A percentile compares a stretch with the other conserved stretches of the same genome.
Conservation (phyloP, 2,329 filamentous ascomycete species). For the Verticillium nonalfalfae region DNA sequence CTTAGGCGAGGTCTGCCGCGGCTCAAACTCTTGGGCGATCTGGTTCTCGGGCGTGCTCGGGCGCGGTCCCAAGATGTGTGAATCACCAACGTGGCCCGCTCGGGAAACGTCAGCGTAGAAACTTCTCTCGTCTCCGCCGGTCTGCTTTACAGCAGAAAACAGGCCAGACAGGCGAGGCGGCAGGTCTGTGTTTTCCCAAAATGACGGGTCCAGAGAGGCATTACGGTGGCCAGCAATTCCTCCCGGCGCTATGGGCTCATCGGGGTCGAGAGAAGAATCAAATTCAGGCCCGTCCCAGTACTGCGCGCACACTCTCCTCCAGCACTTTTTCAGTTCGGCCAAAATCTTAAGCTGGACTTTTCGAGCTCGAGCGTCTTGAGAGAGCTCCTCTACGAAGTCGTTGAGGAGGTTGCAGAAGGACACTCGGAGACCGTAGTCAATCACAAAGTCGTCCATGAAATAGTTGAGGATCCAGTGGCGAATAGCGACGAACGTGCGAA, state of each 20-base stretch:
- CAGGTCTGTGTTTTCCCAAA: constrained; percentile 41
- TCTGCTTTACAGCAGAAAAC: constrained; percentile 20
- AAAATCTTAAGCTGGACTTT: constrained; percentile 75
- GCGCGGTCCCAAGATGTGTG: constrained; percentile 34
- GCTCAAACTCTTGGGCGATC: constrained; percentile 18
- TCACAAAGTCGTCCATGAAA: constrained; percentile 88
- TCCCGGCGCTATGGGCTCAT: constrained; percentile 67
- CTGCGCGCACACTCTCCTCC: constrained; percentile 81
- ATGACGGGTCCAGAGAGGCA: constrained; percentile 45
- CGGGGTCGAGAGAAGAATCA: constrained; percentile 51
- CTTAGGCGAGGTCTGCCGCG: constrained; percentile 41
- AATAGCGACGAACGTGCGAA: constrained; percentile 89
- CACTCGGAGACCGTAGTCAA: constrained; percentile 65
- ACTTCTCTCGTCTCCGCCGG: constrained; percentile 18
- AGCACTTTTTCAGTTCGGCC: constrained; percentile 92
- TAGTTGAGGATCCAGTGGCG: constrained; percentile 98
- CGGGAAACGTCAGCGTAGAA: constrained; percentile 41
- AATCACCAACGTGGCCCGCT: constrained; percentile 39
- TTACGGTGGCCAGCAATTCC: constrained; percentile 60
- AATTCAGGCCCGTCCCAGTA: constrained; percentile 80
- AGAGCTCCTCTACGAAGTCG: constrained; percentile 50
- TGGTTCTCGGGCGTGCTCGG: constrained; percentile 40
- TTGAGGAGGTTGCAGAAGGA: constrained; percentile 82
- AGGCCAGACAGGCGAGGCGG: constrained; percentile 38
- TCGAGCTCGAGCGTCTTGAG: constrained; percentile 31